Conservation (phyloP, 331 rosid species). For the Dryas integrifolia region DNA sequence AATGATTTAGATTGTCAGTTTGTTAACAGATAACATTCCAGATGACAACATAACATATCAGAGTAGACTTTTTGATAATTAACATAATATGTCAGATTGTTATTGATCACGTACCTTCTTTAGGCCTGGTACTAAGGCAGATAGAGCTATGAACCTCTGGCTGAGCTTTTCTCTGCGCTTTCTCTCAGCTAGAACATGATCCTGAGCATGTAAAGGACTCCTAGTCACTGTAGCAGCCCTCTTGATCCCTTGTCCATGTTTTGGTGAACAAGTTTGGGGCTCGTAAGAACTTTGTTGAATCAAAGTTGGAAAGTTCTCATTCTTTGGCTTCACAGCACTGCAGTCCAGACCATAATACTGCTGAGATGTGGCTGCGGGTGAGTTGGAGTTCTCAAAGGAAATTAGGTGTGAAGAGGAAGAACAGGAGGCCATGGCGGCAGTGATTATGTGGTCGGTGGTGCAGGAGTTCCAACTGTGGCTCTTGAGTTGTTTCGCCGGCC, state of each 20-base stretch:
- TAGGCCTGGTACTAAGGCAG: slow-evolving; percentile 80
- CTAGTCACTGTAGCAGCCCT: slow-evolving; percentile 26
- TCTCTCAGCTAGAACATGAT: slow-evolving; percentile 80
- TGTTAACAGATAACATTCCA: too few relatives aligned
- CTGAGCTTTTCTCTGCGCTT: slow-evolving; percentile 82
- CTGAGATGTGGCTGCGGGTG: slow-evolving; percentile 18
- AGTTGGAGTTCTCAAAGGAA: slow-evolving; percentile 22
- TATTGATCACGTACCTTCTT: slow-evolving; percentile 48
- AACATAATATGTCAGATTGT: not conserved
- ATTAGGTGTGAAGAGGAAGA: slow-evolving; percentile 36
- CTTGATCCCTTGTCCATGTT: slow-evolving; percentile 18
- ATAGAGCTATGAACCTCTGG: slow-evolving; percentile 67
- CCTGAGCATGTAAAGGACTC: slow-evolving; percentile 55
- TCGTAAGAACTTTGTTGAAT: slow-evolving; percentile 29
- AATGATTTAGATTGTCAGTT: too few relatives aligned
- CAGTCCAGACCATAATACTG: slow-evolving; percentile 19
- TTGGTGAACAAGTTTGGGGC: slow-evolving; percentile 26
- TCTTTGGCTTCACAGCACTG: slow-evolving; percentile 31
- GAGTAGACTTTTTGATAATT: too few relatives aligned
- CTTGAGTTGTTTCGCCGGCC: slow-evolving; percentile 32
- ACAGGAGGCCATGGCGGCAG: slow-evolving; percentile 15
- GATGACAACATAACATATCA: not conserved
- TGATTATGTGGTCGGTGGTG: slow-evolving; percentile 15
- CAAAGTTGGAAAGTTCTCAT: slow-evolving; percentile 32
- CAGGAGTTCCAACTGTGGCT: slow-evolving; percentile 22